Evolutionary conservation across 495 filamentous ascomycete genomes (phyloP), one percentile per base, ranked within the genome.

Genomic region (Bombardia bombarda): DNA sequence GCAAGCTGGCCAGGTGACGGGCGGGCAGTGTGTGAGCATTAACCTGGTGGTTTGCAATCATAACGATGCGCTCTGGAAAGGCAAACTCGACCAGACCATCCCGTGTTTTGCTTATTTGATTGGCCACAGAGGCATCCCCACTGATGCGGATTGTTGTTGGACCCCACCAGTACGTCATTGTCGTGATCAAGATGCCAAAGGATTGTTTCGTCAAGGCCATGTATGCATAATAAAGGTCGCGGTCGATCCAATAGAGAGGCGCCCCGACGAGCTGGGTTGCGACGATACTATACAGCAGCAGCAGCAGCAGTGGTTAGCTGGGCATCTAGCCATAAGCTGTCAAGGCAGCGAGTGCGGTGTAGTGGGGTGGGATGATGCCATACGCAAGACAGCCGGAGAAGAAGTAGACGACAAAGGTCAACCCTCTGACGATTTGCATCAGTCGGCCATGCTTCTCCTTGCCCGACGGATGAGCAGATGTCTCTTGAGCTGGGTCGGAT

Each of bases 31-130:
- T n/a, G n/a, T n/a, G n/a, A n/a, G n/a, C n/a, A n/a, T n/a, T n/a
- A 56, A 78, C 81, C 74, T 90, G 85, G 58, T 92, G 86, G 58
- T 92, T 92, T 16, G 87, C 82, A 43, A 90, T 87, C 60, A 92
- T 66, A 36, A 92, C 67, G 63, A 89, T 65, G 34, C 86, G 71
- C 58, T 87, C 80, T 1, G 86, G 84, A 46, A 92, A 90, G 45
- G 74, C 61, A 51, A 79, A 82, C 46, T 85, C 65, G n/a, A 89
- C 65, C 44, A 74, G 67, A 7, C 86, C 86, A 56, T 86, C 82
- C 18, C 53, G 50, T 0, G 73, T 81, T 57, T 78, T 68, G 41
- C 70, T 59, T 17, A 92, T 64, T 65, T 90, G 77, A 19, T 77
- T 82, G 18, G 77, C 70, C 33, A 90, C 81, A 42, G 75, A 83